These are phyloP conservation scores for Solanum pinnatisectum DNA, from an alignment of 257 asterid species.

Conservation along the genomic window DNA sequence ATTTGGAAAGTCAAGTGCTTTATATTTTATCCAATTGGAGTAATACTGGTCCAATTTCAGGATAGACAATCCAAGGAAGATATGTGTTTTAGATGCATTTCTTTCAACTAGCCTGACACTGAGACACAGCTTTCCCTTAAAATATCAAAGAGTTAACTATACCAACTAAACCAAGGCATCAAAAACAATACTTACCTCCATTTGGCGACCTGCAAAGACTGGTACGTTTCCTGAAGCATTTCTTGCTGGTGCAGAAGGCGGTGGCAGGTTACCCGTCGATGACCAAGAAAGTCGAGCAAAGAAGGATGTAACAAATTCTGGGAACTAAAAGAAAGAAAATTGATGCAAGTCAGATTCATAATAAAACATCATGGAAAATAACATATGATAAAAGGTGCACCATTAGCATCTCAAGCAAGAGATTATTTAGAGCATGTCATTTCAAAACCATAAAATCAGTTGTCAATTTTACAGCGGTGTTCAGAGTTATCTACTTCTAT, in stretches of 20 bases:
- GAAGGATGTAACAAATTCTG: conserved; percentile 66
- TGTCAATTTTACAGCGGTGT: background rate
- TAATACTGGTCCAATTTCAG: background rate
- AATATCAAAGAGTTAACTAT: background rate
- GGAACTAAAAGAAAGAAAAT: conserved; percentile 51
- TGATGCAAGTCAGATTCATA: background rate
- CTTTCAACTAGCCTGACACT: background rate
- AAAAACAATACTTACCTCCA: conserved; percentile 36
- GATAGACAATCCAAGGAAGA: background rate
- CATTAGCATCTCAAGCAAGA: background rate
- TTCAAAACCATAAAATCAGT: background rate
- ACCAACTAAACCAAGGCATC: background rate
- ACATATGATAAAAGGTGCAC: background rate
- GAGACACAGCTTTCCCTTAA: background rate
- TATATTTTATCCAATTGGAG: background rate
- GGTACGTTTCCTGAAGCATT: conserved; percentile 50
- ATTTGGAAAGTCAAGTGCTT: background rate
- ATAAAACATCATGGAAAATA: background rate
- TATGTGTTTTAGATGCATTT: background rate
- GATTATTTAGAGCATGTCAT: background rate
- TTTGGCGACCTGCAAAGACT: conserved; percentile 37
- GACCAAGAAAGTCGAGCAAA: conserved; percentile 74
- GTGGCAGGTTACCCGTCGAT: conserved; percentile 36
- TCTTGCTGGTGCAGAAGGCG: conserved; percentile 60
- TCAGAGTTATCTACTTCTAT: background rate